Percentiles rank a stretch among this genome's conserved stretches.
These are phyloP conservation scores for Ichthyophonus hoferi DNA, from an alignment of 208 protist genomes.

Conservation along the genomic window DNA sequence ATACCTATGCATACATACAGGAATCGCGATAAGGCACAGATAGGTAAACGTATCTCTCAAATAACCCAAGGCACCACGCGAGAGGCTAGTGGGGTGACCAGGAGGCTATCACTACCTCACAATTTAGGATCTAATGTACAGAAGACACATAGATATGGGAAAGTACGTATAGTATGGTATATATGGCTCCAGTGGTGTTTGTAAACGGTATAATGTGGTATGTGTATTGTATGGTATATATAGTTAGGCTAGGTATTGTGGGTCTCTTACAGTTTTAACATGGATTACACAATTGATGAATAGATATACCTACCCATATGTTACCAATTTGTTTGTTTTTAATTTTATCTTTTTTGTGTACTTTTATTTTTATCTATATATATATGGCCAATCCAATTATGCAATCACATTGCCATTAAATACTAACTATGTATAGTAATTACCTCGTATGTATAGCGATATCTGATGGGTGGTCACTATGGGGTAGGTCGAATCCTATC, in stretches of 20 bases:
- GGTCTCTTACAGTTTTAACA: no score
- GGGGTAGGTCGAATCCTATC: conserved; percentile 62
- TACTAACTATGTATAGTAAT: background rate
- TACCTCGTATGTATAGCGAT: background rate
- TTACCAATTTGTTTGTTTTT: background rate
- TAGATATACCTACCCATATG: background rate
- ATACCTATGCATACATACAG: no score
- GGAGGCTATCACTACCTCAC: background rate
- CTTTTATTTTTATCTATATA: background rate
- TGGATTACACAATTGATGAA: no score
- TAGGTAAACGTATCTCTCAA: no score
- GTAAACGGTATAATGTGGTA: background rate
- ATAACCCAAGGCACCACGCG: no score
- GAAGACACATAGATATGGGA: background rate
- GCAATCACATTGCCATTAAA: background rate
- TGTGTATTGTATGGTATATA: background rate
- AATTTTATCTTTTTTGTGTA: background rate
- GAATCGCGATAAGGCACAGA: no score
- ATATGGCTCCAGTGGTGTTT: background rate
- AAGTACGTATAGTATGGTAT: background rate
- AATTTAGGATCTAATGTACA: background rate
- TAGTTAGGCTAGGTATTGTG: background rate
- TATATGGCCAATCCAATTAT: background rate
- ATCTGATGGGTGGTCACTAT: background rate
- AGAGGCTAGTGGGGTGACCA: no score